Evolutionary conservation across 257 asterid species (phyloP).

Genomic region (Cynanchum wilfordii): DNA sequence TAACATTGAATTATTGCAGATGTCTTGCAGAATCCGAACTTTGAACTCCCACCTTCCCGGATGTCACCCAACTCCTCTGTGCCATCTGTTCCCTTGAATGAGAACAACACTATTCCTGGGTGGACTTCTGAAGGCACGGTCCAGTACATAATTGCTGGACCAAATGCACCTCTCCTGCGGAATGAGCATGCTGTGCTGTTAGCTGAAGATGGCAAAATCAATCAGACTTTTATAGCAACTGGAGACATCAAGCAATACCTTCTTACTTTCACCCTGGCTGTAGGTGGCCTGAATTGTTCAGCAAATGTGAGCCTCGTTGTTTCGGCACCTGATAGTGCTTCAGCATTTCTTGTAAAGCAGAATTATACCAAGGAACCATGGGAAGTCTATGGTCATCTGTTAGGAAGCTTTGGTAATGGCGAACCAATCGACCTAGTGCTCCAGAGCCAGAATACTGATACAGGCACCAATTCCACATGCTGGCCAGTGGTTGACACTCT

Average conservation of each 20-base stretch:
- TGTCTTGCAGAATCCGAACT: constrained; percentile 50
- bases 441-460: constrained; percentile 35
- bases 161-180: constrained; percentile 20
- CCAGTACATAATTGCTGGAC: constrained; percentile 33
- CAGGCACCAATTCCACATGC: constrained; percentile 42
- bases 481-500: constrained; percentile 58
- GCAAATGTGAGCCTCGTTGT: constrained; percentile 50
- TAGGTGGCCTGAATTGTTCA: constrained; percentile 35
- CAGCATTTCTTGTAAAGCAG: constrained; percentile 28
- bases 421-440: constrained; percentile 45
- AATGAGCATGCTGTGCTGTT: constrained; percentile 44
- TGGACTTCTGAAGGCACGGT: constrained; percentile 51
- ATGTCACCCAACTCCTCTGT: constrained; percentile 33
- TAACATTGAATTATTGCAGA: constrained; percentile 19
- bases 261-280: constrained; percentile 41
- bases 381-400: constrained; percentile 46
- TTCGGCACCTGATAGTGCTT: constrained; percentile 51
- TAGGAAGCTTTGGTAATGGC: constrained; percentile 54
- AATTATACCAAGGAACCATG: constrained; percentile 33
- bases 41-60: constrained; percentile 46
- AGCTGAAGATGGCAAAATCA: constrained; percentile 48
- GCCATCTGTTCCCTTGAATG: constrained; percentile 29
- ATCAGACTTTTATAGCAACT: constrained; percentile 44
- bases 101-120: constrained; percentile 44
- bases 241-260: constrained; percentile 31